Evolutionary conservation across 1,139 yeast genomes (phyloP), one percentile per base, ranked within the genome.

Genomic region (Saccharomycopsis hybrid): DNA sequence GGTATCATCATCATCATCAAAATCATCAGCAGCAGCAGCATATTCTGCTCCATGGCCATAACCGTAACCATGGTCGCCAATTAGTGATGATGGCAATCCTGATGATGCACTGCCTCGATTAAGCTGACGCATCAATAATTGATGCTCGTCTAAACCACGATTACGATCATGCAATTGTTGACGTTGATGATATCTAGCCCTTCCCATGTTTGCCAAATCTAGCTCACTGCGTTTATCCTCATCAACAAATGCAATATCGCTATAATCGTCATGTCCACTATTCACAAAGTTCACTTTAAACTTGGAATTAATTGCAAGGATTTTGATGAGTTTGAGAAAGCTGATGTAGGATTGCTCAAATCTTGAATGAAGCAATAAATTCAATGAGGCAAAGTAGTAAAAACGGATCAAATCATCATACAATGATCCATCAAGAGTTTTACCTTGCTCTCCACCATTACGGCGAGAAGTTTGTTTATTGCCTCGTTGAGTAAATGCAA

Each of bases 311-410:
- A 51, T 37, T 11, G 54, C 45, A n/a, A 48, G 40, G 5, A 51
- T 36, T n/a, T 48, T 53, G 41, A 50, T 41, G 37, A 55, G 30
- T 36, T 47, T 49, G 13, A 48, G 42, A 28, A 51, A 53, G n/a
- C 33, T 38, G 45, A 56, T 55, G 50, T 59, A 56, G 11, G 60
- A 49, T 25, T 58, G 58, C 25, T 53, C 46, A 44, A 57, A 60
- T n/a, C 25, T 5, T 24, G 38, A 31, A 38, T 36, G 4, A 25
- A 30, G 11, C 43, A 43, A 39, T 5, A 18, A 36, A 24, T 49
- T 46, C 31, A 46, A 28, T 7, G 48, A 32, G 2, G 35, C 30
- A 29, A 25, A 51, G 30, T 48, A 49, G 36, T 39, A 43, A 24
- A 42, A 49, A 13, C 44, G 47, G 29, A 51, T 33, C 33, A 51